These are phyloP conservation scores for Kodamaea kaohsiungensis DNA, from an alignment of 805 yeast species.

Conservation along the genomic window DNA sequence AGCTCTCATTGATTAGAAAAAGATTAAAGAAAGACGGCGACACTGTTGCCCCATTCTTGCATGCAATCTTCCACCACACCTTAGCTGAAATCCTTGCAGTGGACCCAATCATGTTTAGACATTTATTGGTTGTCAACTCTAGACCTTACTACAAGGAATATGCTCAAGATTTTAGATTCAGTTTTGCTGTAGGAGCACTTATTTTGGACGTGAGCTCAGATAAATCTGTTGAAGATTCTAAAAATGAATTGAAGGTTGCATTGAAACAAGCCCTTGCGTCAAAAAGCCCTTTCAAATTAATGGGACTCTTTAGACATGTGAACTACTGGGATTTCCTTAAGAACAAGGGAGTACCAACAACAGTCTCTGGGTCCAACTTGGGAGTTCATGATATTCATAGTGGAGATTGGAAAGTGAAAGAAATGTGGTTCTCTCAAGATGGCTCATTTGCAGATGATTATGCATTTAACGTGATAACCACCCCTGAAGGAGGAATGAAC, in stretches of 20 bases:
- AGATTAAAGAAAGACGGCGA: background rate
- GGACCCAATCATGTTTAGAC: background rate
- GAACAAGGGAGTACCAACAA: background rate
- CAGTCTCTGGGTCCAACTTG: conserved; percentile 5
- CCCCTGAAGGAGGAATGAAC: conserved; percentile 5
- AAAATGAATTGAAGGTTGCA: background rate
- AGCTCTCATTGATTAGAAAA: background rate
- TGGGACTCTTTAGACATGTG: background rate
- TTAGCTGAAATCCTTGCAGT: background rate
- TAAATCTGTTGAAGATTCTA: background rate
- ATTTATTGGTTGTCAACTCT: conserved; percentile 1
- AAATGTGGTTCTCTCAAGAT: conserved; percentile 8
- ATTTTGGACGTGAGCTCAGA: background rate
- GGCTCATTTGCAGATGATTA: conserved; percentile 2
- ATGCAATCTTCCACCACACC: background rate
- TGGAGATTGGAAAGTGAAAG: conserved; percentile 5
- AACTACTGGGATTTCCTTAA: background rate
- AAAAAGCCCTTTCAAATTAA: background rate
- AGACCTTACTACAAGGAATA: background rate
- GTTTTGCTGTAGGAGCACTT: conserved; percentile 6
- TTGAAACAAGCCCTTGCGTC: background rate
- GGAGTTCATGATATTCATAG: background rate
- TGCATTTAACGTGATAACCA: conserved; percentile 2
- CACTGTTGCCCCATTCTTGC: conserved; percentile 5
- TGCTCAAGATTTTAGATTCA: background rate